phyloP scores from a whole-genome alignment of 805 yeast genomes.

The Saturnispora diversa region DNA sequence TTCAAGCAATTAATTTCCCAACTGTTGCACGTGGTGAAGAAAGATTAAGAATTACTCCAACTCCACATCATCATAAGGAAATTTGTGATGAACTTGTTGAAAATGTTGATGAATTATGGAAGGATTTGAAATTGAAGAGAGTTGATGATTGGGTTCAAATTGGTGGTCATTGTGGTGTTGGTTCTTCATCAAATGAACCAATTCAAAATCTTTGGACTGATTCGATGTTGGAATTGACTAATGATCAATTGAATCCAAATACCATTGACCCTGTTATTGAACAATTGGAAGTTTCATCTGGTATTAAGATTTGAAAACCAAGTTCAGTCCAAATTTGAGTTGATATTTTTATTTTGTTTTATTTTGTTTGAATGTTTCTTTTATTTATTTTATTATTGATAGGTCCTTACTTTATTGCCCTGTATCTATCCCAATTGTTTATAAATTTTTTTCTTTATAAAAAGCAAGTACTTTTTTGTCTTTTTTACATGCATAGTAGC shows the following conservation, averaged over 20 bases:
- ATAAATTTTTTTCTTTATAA: too few relatives aligned
- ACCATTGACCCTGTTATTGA: conserved; percentile 55
- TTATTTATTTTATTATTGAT: neutral
- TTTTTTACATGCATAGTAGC: too few relatives aligned
- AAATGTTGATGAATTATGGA: conserved; percentile 77
- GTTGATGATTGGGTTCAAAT: conserved; percentile 63
- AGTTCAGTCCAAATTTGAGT: too few relatives aligned
- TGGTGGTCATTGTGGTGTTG: conserved; percentile 94
- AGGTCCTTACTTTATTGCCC: neutral
- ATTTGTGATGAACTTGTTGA: conserved; percentile 66
- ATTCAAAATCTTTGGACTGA: conserved; percentile 83
- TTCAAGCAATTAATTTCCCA: conserved; percentile 97
- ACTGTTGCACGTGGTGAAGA: conserved; percentile 95
- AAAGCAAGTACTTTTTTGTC: too few relatives aligned
- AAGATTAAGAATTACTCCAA: conserved; percentile 95
- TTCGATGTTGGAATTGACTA: conserved; percentile 57
- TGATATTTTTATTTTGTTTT: conserved; percentile 3
- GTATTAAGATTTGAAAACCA: conserved; percentile 34
- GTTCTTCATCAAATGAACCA: conserved; percentile 36
- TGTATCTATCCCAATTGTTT: too few relatives aligned
- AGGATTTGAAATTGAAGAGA: conserved; percentile 64
- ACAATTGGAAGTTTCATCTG: conserved; percentile 66
- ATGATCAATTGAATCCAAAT: conserved; percentile 57
- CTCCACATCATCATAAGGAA: conserved; percentile 87
- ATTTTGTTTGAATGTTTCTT: conserved; percentile 4